These are phyloP conservation scores for Diplodia mutila DNA, from an alignment of 2,329 filamentous ascomycete species.

Conservation along the genomic window DNA sequence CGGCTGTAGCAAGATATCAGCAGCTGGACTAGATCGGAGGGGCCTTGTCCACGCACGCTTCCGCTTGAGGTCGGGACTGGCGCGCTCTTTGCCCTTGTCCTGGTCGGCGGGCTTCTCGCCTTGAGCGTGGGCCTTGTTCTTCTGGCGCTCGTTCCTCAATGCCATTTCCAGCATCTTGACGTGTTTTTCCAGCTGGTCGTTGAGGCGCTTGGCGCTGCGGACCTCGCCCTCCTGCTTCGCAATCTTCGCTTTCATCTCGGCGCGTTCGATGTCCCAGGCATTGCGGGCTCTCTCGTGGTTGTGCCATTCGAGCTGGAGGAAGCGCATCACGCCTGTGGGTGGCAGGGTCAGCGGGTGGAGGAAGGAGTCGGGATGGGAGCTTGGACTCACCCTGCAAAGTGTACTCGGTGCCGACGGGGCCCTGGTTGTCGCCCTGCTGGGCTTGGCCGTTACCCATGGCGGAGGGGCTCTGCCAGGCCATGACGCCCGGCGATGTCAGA, in stretches of 20 bases:
- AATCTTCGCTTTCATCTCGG: slow-evolving; percentile 98
- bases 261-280: slow-evolving; percentile 97
- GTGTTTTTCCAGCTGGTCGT: slow-evolving; percentile 88
- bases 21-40: too few relatives aligned
- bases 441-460: slow-evolving; percentile 63
- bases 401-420: slow-evolving; percentile 68
- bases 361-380: background rate
- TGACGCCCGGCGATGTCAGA: slow-evolving; percentile 40
- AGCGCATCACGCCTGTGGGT: slow-evolving; percentile 88
- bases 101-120: slow-evolving; percentile 56
- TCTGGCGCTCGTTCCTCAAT: slow-evolving; percentile 77
- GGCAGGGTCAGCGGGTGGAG: slow-evolving; percentile 23
- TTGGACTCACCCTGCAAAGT: slow-evolving; percentile 66
- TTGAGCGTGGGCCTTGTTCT: slow-evolving; percentile 61
- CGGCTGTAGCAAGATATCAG: slow-evolving; percentile 41
- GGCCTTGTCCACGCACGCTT: slow-evolving; percentile 9
- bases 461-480: slow-evolving; percentile 73
- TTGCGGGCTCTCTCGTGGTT: slow-evolving; percentile 96
- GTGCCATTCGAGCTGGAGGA: slow-evolving; percentile 99
- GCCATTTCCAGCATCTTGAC: slow-evolving; percentile 87
- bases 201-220: slow-evolving; percentile 82
- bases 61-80: slow-evolving; percentile 21
- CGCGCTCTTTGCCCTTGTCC: slow-evolving; percentile 33
- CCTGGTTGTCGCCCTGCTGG: slow-evolving; percentile 53
- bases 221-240: slow-evolving; percentile 90